phyloP scores from a whole-genome alignment of 169 alveolate species.

The Plasmodium malariae region DNA sequence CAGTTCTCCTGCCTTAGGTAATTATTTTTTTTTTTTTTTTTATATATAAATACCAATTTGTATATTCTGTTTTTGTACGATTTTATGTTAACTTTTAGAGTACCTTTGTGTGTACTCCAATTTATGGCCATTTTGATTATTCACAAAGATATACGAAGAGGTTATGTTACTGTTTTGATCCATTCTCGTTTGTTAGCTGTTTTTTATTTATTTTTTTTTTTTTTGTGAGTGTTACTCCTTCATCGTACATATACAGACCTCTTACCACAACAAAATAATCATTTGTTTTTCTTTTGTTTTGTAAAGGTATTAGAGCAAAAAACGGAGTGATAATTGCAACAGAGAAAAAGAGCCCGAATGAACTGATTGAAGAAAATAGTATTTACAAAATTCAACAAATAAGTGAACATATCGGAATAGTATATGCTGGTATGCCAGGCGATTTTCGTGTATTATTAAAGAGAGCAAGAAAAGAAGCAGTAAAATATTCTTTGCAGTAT shows the following conservation, averaged over 20 bases:
- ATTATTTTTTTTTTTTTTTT: neutral
- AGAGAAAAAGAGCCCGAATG: conserved; percentile 93
- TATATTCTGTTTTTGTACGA: no score
- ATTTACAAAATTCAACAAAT: conserved; percentile 94
- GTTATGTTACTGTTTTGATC: no score
- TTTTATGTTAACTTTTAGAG: no score
- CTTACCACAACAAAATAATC: no score
- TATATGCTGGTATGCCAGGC: conserved; percentile 99
- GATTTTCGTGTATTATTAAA: conserved; percentile 96
- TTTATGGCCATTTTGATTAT: no score
- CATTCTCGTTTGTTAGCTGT: no score
- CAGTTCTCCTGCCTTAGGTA: conserved; percentile 96
- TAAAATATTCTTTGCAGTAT: conserved; percentile 92
- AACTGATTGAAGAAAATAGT: conserved; percentile 95
- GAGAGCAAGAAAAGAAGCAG: conserved; percentile 92
- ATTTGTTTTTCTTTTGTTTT: neutral
- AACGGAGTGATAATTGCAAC: conserved; percentile 97
- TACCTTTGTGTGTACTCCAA: no score
- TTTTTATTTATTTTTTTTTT: neutral
- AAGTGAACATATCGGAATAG: conserved; percentile 93
- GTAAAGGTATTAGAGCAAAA: conserved; percentile 93
- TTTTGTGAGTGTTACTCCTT: neutral
- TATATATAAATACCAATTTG: no score
- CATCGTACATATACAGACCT: neutral
- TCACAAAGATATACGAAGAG: no score